These are phyloP conservation scores for Avena sativa DNA, from an alignment of 176 grass and related monocot species.

Conservation along the genomic window DNA sequence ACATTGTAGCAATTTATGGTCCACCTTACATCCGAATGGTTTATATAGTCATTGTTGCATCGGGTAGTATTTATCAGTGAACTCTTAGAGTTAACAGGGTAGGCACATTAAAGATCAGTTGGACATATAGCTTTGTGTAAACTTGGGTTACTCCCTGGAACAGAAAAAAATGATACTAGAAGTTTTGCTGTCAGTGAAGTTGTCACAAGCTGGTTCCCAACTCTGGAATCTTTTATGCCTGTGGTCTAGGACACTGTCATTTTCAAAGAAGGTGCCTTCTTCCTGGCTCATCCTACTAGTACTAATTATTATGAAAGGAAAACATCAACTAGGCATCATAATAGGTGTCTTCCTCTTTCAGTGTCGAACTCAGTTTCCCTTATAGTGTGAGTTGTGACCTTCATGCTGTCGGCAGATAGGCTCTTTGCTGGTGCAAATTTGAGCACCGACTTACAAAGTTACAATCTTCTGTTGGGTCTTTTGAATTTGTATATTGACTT, in stretches of 20 bases:
- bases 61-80: background rate
- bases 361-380: background rate
- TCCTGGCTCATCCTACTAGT: background rate
- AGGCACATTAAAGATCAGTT: background rate
- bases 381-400: conserved; percentile 11
- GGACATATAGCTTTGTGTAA: background rate
- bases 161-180: background rate
- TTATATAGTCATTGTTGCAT: background rate
- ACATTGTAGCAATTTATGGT: conserved; percentile 6
- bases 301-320: conserved; percentile 39
- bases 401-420: background rate
- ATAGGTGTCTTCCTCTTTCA: conserved; percentile 16
- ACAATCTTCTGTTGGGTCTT: background rate
- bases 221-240: conserved; percentile 16
- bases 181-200: background rate
- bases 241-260: conserved; percentile 11
- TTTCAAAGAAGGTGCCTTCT: conserved; percentile 9
- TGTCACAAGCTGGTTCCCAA: background rate
- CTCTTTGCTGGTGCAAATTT: conserved; percentile 20
- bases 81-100: conserved; percentile 2
- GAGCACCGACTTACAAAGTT: background rate
- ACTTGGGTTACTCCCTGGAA: conserved; percentile 18
- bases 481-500: background rate
- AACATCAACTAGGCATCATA: background rate
- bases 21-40: background rate